Conservation (phyloP, 169 alveolate species). For the Cryptosporidium sp. region DNA sequence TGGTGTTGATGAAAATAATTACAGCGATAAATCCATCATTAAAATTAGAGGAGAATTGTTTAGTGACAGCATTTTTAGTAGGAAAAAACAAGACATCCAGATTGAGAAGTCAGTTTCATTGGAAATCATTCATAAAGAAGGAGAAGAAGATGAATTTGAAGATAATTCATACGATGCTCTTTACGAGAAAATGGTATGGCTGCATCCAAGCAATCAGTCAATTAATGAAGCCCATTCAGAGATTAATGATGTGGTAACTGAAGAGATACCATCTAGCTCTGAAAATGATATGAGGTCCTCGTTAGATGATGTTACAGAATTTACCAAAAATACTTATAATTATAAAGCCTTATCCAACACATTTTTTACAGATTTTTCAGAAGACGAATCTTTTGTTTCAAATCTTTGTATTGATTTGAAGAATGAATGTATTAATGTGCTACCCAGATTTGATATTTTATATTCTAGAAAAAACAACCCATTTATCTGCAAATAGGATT, state of each 20-base stretch:
- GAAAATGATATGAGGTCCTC: background rate
- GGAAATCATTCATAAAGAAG: conserved; percentile 36
- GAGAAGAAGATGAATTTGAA: conserved; percentile 19
- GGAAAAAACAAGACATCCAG: conserved; percentile 59
- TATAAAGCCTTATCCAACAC: background rate
- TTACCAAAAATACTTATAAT: background rate
- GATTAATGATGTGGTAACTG: background rate
- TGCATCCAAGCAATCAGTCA: conserved; percentile 23
- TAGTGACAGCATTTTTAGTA: conserved; percentile 12
- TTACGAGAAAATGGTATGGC: conserved; percentile 36
- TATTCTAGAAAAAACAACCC: conserved; percentile 35
- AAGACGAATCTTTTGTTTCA: conserved; percentile 11
- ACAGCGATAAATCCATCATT: conserved; percentile 22
- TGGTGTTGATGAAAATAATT: background rate
- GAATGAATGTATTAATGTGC: conserved; percentile 23
- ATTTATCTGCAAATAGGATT: conserved; percentile 5
- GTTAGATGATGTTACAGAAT: background rate
- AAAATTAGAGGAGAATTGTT: conserved; percentile 49
- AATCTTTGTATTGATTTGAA: conserved; percentile 24
- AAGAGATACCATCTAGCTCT: conserved; percentile 6
- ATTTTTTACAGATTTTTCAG: background rate
- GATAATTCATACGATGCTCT: conserved; percentile 47
- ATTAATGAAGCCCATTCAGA: background rate
- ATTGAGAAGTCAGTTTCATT: conserved; percentile 45
- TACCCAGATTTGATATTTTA: conserved; percentile 59